Conservation (phyloP, 495 filamentous ascomycete genomes). For the Pseudevernia furfuracea region DNA sequence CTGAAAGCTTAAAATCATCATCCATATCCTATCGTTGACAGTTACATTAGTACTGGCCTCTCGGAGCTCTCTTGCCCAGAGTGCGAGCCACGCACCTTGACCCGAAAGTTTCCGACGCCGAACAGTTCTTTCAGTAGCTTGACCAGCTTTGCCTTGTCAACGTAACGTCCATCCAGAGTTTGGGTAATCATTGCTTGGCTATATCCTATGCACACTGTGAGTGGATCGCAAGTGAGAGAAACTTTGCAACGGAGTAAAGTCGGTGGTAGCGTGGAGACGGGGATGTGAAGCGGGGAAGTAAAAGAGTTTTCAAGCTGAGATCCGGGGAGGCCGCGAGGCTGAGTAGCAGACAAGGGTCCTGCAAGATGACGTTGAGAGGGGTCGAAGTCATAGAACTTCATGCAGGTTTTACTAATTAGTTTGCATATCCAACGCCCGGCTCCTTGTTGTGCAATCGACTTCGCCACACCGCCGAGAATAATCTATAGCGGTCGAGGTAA, state of each 20-base stretch:
- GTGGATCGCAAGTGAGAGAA: not conserved
- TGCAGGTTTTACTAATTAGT: no score
- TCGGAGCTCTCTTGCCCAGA: not conserved
- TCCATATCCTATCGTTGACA: not conserved
- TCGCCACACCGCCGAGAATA: not conserved
- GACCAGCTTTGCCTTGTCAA: not conserved
- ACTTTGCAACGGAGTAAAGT: not conserved
- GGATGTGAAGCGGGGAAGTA: not conserved
- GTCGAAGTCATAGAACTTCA: no score
- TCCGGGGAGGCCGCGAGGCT: not conserved
- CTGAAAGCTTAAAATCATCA: not conserved
- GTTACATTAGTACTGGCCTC: not conserved
- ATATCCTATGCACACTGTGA: not conserved
- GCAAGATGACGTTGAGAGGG: not conserved
- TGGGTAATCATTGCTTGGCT: not conserved
- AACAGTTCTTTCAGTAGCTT: not conserved
- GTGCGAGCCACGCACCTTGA: not conserved
- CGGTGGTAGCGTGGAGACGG: not conserved
- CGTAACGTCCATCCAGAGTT: not conserved
- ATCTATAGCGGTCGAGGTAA: not conserved
- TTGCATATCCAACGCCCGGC: no score
- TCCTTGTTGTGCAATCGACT: not conserved
- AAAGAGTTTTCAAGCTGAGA: not conserved
- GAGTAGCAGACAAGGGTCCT: not conserved
- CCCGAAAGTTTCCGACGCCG: not conserved